A percentile compares a stretch with the other conserved stretches of the same genome.
Conservation (phyloP, 305 asterid genomes). For the Solanum hybrid region DNA sequence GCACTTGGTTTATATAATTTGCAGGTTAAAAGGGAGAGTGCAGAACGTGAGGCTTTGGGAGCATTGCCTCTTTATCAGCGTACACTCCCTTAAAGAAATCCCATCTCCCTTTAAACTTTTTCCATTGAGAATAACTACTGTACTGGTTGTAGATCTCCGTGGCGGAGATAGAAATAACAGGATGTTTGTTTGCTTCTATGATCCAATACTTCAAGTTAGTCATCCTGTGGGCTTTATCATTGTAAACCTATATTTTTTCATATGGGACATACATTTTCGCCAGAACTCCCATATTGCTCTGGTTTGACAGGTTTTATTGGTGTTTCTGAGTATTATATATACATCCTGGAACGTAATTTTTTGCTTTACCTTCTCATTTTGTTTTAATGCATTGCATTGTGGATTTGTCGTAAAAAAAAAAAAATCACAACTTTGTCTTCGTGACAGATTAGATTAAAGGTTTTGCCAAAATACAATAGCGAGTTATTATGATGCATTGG, state of each 20-base stretch:
- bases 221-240: neutral
- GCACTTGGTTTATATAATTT: neutral
- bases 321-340: neutral
- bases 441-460: neutral
- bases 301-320: neutral
- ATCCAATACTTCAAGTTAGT: neutral
- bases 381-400: neutral
- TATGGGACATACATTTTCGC: neutral
- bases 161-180: neutral
- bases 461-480: neutral
- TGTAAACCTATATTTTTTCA: neutral
- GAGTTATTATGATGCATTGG: neutral
- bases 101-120: neutral
- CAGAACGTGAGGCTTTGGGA: constrained; percentile 76
- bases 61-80: constrained; percentile 82
- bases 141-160: neutral
- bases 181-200: neutral
- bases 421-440: neutral
- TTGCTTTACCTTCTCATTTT: neutral
- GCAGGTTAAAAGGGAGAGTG: constrained; percentile 70
- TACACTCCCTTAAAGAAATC: constrained; percentile 42
- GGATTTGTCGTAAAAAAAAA: neutral
- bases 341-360: neutral
- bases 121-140: neutral
- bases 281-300: neutral